Evolutionary conservation across 2,329 filamentous ascomycete species (phyloP).

Genomic region (Trichoderma guizhouense): DNA sequence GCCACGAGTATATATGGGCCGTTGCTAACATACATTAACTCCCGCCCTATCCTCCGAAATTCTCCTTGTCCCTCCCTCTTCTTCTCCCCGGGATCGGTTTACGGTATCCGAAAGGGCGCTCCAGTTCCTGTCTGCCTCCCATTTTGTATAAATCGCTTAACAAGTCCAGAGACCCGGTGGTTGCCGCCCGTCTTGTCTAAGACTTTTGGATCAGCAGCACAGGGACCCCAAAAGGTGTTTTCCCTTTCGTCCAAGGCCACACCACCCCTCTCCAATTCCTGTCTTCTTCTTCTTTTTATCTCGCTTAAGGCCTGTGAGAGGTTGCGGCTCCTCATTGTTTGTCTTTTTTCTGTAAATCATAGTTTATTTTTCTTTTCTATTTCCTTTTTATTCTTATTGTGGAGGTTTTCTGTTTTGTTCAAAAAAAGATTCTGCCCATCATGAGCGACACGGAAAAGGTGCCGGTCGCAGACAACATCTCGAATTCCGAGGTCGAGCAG

Average conservation of each 20-base stretch:
- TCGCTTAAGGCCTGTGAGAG: slow-evolving; percentile 14
- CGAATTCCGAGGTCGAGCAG: slow-evolving; percentile 29
- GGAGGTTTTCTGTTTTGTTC: background rate
- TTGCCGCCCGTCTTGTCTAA: slow-evolving; percentile 19
- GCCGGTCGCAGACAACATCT: slow-evolving; percentile 28
- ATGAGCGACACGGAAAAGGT: slow-evolving; percentile 37
- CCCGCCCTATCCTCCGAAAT: background rate
- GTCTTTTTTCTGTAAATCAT: slow-evolving; percentile 3
- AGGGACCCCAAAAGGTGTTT: background rate
- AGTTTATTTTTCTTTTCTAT: background rate
- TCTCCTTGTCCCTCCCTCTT: background rate
- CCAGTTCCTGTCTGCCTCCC: background rate
- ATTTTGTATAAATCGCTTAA: slow-evolving; percentile 15
- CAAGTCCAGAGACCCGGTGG: slow-evolving; percentile 5
- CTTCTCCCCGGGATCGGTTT: background rate
- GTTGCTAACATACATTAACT: background rate
- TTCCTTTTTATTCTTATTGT: background rate
- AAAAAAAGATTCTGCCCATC: slow-evolving; percentile 17
- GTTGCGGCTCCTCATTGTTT: slow-evolving; percentile 10
- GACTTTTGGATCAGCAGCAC: slow-evolving; percentile 14
- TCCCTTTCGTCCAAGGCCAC: slow-evolving; percentile 5
- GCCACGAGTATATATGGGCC: background rate
- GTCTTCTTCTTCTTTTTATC: background rate
- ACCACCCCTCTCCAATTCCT: background rate
- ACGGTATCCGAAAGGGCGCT: background rate